Evolutionary conservation across 345 rosid species (phyloP), one percentile per base, ranked within the genome.

Genomic region (Turnera subulata): DNA sequence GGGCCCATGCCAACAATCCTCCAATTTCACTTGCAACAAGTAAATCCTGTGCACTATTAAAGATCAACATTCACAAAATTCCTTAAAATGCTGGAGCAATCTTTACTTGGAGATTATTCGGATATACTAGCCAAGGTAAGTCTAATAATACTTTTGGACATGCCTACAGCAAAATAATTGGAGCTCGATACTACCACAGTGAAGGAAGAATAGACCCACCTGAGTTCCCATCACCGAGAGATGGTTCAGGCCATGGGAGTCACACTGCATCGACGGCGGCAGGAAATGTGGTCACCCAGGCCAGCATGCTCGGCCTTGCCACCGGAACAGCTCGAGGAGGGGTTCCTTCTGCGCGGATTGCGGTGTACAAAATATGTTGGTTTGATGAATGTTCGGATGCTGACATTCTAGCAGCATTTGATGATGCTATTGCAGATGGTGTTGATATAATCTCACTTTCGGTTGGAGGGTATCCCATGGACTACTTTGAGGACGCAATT

Each of bases 1-100:
- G 56, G 83, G 85, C 29, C 63, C 45, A 32, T 78, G 88, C 56
- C 23, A 72, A 33, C 45, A 14, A 1, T 66, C 74, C 20, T 13
- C 66, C 65, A 81, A 80, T 68, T 77, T 80, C 73, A 67, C 83
- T 40, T 85, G 86, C 73, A 82, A 80, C 68, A 80, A 79, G 92
- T 82, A 55, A 22, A 7, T 18, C 18, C 2, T 26, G 5, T 0
- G 20, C 22, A 16, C 18, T 17, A 45, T 8, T 4, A 29, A 3
- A n/a, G n/a, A n/a, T n/a, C n/a, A n/a, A n/a, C n/a, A n/a, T n/a
- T n/a, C n/a, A n/a, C n/a, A n/a, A n/a, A 4, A 29, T 29, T 8
- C 35, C 35, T n/a, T 29, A 4, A 8, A 29, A 4, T 29, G 35
- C 35, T 29, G 5, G 8, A 3, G 8, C 5, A 29, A 3, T 3